Evolutionary conservation across 129 eudicot genomes (phyloP), one percentile per base, ranked within the genome.

Genomic region (Ambrosia artemisiifolia): DNA sequence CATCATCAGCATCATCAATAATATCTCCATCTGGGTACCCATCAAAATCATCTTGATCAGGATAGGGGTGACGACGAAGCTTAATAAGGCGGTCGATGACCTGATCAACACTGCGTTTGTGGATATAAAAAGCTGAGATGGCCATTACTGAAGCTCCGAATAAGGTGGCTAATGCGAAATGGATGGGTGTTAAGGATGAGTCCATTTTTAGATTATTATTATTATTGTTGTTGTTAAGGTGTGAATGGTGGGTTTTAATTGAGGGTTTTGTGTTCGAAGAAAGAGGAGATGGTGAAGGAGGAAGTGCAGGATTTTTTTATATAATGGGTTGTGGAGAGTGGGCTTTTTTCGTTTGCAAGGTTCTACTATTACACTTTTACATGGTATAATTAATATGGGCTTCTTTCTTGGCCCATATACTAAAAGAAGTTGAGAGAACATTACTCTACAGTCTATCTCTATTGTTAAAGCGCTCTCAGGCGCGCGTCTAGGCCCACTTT

Each of bases 101-200:
- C 69, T 88, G 97, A 78, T 86, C 90, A 79, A 91, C 88, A 71
- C 85, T 82, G 79, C 97, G 96, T 49, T 84, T 88, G 96, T 91
- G 97, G 38, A 88, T 76, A 79, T 78, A 91, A 70, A 91, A 88
- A 63, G 93, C 92, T 63, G 97, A 88, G 30, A 91, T 75, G 12
- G 96, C 96, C 97, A 88, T 88, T 12, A 91, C 93, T 38, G 97
- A 91, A 20, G 97, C 97, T 59, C 97, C 97, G 63, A 91, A 88
- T 36, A 91, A 49, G 5, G 97, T 91, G 2, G 97, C 97, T 63
- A 88, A 38, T 46, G 97, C 91, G 4, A 91, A 84, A 30, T 88
- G 96, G n/a, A 78, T 6, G 20, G 95, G 74, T 36, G 92, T 68
- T 6, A 75, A 5, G 4, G 86, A 73, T 66, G 82, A 56, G 34